Conservation (phyloP, 495 filamentous ascomycete genomes). For the Penicillium flavigenum region DNA sequence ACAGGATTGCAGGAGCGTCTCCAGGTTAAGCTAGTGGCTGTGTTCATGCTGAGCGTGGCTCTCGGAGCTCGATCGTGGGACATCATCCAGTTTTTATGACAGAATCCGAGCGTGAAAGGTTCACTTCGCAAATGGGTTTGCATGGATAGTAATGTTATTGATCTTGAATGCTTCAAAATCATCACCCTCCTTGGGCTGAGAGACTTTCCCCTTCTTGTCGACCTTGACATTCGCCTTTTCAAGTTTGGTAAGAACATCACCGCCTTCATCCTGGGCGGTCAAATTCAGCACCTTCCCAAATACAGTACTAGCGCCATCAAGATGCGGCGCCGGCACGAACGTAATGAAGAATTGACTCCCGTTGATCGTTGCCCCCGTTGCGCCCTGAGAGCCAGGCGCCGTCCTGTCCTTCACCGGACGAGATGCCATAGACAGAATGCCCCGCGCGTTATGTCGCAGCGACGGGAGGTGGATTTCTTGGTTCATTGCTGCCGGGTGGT, state of each 20-base stretch:
- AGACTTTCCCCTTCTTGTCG: constrained; percentile 86
- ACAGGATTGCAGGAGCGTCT: not conserved
- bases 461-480: constrained; percentile 85
- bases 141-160: constrained; percentile 80
- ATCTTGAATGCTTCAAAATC: constrained; percentile 60
- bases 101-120: not conserved
- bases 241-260: constrained; percentile 55
- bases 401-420: constrained; percentile 59
- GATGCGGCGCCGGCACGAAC: constrained; percentile 81
- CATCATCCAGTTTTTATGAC: not conserved
- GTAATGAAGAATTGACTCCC: constrained; percentile 94
- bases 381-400: constrained; percentile 44
- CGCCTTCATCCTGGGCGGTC: constrained; percentile 44
- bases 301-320: constrained; percentile 91
- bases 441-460: constrained; percentile 80
- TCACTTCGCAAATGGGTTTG: constrained; percentile 85
- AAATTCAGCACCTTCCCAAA: constrained; percentile 76
- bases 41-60: not conserved
- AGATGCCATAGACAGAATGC: constrained; percentile 93
- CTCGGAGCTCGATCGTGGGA: not conserved
- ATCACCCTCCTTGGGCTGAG: constrained; percentile 51
- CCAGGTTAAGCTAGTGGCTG: not conserved
- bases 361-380: constrained; percentile 69
- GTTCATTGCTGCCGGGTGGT: constrained; percentile 71
- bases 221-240: constrained; percentile 76